These are phyloP conservation scores for Hypoxylon lienhwacheense DNA, from an alignment of 495 filamentous ascomycete genomes.

Conservation along the genomic window DNA sequence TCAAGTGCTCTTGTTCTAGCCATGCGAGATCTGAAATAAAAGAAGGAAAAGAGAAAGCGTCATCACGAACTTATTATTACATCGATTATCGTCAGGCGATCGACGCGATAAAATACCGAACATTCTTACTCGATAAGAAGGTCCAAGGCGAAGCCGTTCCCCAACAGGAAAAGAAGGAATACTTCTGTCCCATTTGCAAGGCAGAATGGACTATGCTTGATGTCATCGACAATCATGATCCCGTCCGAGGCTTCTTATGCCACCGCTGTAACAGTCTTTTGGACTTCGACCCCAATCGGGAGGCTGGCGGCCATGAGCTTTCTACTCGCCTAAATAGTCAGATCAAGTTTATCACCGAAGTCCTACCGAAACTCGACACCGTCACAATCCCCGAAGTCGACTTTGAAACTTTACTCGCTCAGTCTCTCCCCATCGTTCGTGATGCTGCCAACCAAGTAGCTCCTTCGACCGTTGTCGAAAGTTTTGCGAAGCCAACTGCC, in stretches of 20 bases:
- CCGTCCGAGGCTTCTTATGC: conserved; percentile 72
- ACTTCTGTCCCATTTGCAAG: conserved; percentile 77
- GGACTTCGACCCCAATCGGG: conserved; percentile 64
- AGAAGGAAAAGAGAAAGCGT: conserved; percentile 77
- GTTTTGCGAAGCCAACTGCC: conserved; percentile 58
- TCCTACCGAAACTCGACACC: conserved; percentile 84
- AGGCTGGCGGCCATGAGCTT: conserved; percentile 77
- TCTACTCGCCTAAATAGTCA: conserved; percentile 85
- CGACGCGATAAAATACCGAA: conserved; percentile 94
- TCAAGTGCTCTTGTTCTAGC: conserved; percentile 47
- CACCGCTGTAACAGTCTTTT: conserved; percentile 76
- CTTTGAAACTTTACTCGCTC: conserved; percentile 74
- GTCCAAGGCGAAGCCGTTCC: conserved; percentile 81
- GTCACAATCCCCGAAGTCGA: conserved; percentile 81
- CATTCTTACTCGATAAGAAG: conserved; percentile 78
- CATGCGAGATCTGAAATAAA: conserved; percentile 77
- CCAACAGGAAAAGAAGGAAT: conserved; percentile 85
- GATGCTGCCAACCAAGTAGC: conserved; percentile 63
- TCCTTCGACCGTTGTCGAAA: conserved; percentile 54
- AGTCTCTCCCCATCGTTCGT: conserved; percentile 61
- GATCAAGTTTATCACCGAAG: conserved; percentile 77
- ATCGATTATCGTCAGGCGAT: conserved; percentile 93
- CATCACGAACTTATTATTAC: conserved; percentile 90
- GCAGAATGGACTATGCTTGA: conserved; percentile 84
- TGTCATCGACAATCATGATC: conserved; percentile 69